Evolutionary conservation across 495 filamentous ascomycete species (phyloP).

Genomic region (Tuber indicum): DNA sequence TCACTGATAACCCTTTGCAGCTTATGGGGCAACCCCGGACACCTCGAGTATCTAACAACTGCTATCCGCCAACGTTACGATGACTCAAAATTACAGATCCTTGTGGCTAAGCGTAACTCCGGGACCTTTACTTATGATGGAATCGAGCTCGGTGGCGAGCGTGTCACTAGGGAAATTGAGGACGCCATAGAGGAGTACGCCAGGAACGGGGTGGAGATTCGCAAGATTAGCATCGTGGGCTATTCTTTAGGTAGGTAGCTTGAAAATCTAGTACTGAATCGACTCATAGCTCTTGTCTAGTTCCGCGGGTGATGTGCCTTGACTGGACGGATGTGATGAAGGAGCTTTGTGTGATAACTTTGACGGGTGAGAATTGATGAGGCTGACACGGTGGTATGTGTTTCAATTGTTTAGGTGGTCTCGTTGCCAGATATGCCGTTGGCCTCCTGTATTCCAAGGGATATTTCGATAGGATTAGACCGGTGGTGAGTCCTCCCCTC

Average conservation of each 20-base stretch:
- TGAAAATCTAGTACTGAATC: slow-evolving; percentile 6
- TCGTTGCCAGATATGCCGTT: slow-evolving; percentile 80
- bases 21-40: slow-evolving; percentile 74
- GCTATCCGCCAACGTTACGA: slow-evolving; percentile 59
- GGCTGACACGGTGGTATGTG: slow-evolving; percentile 20
- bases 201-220: slow-evolving; percentile 58
- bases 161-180: slow-evolving; percentile 81
- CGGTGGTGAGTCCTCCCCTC: slow-evolving; percentile 53
- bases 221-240: slow-evolving; percentile 75
- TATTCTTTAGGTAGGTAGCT: slow-evolving; percentile 65
- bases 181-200: slow-evolving; percentile 64
- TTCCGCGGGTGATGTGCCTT: slow-evolving; percentile 1
- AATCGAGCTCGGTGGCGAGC: slow-evolving; percentile 83
- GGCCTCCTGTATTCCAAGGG: slow-evolving; percentile 75
- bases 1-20: slow-evolving; percentile 15
- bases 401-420: slow-evolving; percentile 47
- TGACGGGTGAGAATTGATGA: slow-evolving; percentile 14
- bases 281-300: slow-evolving; percentile 11
- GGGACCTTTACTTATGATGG: slow-evolving; percentile 90
- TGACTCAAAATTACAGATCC: slow-evolving; percentile 61
- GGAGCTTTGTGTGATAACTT: background rate
- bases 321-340: slow-evolving; percentile 3
- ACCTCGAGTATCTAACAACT: slow-evolving; percentile 65
- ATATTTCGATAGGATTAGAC: slow-evolving; percentile 67
- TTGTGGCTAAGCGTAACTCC: slow-evolving; percentile 70